These are phyloP conservation scores for Alternaria arborescens DNA, from an alignment of 2,329 filamentous ascomycete genomes.

Conservation along the genomic window DNA sequence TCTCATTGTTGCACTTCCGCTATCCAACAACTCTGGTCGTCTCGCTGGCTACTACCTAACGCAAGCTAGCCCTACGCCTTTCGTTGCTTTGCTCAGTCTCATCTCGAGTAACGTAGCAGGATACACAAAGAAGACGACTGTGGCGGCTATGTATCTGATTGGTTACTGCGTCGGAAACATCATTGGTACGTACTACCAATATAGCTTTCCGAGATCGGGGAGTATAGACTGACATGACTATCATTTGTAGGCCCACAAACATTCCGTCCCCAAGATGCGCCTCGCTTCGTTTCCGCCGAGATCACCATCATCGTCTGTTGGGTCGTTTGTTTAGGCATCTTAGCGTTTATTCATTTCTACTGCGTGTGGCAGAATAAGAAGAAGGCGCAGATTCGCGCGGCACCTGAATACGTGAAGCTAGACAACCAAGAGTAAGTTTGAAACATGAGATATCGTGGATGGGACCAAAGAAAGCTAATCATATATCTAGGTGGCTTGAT, in stretches of 20 bases:
- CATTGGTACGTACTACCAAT: slow-evolving; percentile 32
- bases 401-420: slow-evolving; percentile 66
- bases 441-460: neutral
- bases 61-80: slow-evolving; percentile 66
- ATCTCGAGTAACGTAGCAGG: slow-evolving; percentile 69
- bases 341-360: slow-evolving; percentile 71
- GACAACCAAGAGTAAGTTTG: slow-evolving; percentile 69
- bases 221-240: slow-evolving; percentile 26
- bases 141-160: slow-evolving; percentile 60
- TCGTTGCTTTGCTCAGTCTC: slow-evolving; percentile 70
- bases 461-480: neutral
- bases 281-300: slow-evolving; percentile 69
- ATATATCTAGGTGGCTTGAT: slow-evolving; percentile 60
- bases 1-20: slow-evolving; percentile 69
- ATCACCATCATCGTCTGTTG: slow-evolving; percentile 70
- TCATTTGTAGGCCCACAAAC: slow-evolving; percentile 55
- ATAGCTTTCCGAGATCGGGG: rapidly evolving
- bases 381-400: slow-evolving; percentile 63
- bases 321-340: slow-evolving; percentile 60
- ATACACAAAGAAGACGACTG: slow-evolving; percentile 68
- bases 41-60: slow-evolving; percentile 73
- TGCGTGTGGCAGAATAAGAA: slow-evolving; percentile 66
- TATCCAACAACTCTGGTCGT: slow-evolving; percentile 65
- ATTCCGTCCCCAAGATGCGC: slow-evolving; percentile 41
- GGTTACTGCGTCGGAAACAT: slow-evolving; percentile 54